These are phyloP conservation scores for Debaryomycetaceae sp. DNA, from an alignment of 1,139 yeast genomes.

Conservation along the genomic window DNA sequence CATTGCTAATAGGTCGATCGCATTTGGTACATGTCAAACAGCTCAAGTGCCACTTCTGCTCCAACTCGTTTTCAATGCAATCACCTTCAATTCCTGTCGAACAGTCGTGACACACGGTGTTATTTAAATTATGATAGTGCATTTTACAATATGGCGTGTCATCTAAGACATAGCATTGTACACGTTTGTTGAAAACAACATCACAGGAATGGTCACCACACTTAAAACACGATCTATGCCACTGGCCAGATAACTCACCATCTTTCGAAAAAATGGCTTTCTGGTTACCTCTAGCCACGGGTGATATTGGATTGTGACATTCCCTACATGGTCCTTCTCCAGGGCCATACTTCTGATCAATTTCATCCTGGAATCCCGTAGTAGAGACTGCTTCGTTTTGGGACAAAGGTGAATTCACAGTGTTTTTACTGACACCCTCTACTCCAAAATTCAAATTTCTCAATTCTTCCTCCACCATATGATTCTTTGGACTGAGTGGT, in stretches of 20 bases:
- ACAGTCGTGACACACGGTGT: conserved; percentile 72
- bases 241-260: conserved; percentile 82
- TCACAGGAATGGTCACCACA: conserved; percentile 59
- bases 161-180: conserved; percentile 73
- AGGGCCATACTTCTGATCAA: conserved; percentile 33
- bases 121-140: conserved; percentile 78
- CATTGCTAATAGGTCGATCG: conserved; percentile 41
- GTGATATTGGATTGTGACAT: conserved; percentile 47
- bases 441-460: conserved; percentile 22
- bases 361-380: background rate
- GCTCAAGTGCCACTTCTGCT: conserved; percentile 61
- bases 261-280: conserved; percentile 69
- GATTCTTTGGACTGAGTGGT: conserved; percentile 34
- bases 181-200: conserved; percentile 51
- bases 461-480: conserved; percentile 29
- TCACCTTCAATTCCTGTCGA: conserved; percentile 81
- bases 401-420: background rate
- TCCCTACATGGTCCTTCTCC: conserved; percentile 74
- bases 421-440: background rate
- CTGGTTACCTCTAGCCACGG: conserved; percentile 41
- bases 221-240: conserved; percentile 86
- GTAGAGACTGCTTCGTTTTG: background rate
- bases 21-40: conserved; percentile 63
- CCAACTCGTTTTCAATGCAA: conserved; percentile 74
- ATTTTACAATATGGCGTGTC: conserved; percentile 79